These are phyloP conservation scores for Castanospermum australe DNA, from an alignment of 306 rosid genomes.

Conservation along the genomic window DNA sequence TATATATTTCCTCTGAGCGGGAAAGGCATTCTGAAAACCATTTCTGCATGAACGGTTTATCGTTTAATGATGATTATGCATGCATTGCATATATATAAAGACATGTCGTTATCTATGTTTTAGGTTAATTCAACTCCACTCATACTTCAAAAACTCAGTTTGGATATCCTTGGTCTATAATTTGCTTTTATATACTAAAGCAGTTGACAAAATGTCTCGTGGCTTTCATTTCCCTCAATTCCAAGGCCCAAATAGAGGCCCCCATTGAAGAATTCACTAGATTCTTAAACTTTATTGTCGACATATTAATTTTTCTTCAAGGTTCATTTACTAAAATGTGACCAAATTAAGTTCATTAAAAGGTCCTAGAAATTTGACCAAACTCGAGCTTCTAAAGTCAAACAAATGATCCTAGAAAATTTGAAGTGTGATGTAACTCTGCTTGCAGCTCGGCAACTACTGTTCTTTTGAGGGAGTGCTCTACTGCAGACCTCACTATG, in stretches of 20 bases:
- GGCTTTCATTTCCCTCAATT: background rate
- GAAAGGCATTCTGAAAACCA: background rate
- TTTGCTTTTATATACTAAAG: too few relatives aligned
- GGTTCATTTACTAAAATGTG: background rate
- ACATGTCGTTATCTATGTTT: background rate
- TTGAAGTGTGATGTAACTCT: background rate
- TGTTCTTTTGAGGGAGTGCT: conserved; percentile 88
- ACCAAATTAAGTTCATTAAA: background rate
- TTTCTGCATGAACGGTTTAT: background rate
- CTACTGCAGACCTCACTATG: conserved; percentile 91
- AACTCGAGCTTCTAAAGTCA: background rate
- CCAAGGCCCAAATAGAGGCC: background rate
- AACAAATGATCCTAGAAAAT: background rate
- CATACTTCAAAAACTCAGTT: background rate
- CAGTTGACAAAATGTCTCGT: too few relatives aligned
- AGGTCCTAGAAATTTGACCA: background rate
- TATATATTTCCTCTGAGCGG: background rate
- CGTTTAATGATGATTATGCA: conserved; percentile 6
- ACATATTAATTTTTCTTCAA: background rate
- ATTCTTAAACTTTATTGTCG: background rate
- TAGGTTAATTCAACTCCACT: background rate
- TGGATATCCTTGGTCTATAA: background rate
- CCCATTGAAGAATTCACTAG: background rate
- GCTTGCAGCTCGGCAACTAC: conserved; percentile 72
- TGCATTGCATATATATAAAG: background rate